Evolutionary conservation across 495 filamentous ascomycete species (phyloP).

Genomic region (Aspergillus diversus): DNA sequence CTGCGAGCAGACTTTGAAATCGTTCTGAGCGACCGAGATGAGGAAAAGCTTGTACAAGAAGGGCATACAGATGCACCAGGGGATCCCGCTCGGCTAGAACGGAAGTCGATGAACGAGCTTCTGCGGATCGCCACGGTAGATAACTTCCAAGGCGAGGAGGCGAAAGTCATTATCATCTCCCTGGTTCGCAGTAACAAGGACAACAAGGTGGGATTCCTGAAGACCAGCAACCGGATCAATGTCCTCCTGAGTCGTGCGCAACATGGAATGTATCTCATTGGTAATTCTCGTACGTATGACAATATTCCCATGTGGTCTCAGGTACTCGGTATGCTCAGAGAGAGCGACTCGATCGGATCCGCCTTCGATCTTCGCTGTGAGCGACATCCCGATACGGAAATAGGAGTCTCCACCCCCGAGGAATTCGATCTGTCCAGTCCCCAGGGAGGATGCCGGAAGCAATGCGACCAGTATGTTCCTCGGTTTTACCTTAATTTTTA

Average conservation of each 20-base stretch:
- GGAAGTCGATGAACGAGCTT: slow-evolving; percentile 19
- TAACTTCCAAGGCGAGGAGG: slow-evolving; percentile 85
- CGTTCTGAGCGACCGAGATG: slow-evolving; percentile 68
- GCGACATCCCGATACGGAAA: slow-evolving; percentile 62
- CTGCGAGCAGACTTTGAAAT: slow-evolving; percentile 61
- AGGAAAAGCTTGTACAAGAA: slow-evolving; percentile 58
- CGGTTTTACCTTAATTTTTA: background rate
- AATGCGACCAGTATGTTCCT: slow-evolving; percentile 42
- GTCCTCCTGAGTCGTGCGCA: slow-evolving; percentile 72
- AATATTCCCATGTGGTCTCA: slow-evolving; percentile 69
- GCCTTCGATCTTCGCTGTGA: slow-evolving; percentile 64
- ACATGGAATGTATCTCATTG: slow-evolving; percentile 86
- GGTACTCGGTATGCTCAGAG: slow-evolving; percentile 58
- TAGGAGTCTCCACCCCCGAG: slow-evolving; percentile 59
- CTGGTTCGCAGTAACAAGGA: slow-evolving; percentile 73
- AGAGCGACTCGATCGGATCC: slow-evolving; percentile 54
- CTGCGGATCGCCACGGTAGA: slow-evolving; percentile 77
- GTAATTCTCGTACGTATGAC: slow-evolving; percentile 63
- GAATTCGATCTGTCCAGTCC: slow-evolving; percentile 66
- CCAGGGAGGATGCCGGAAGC: slow-evolving; percentile 69
- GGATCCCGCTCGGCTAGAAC: background rate
- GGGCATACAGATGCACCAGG: slow-evolving; percentile 40
- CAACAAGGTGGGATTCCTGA: slow-evolving; percentile 69
- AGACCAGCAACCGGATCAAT: slow-evolving; percentile 78
- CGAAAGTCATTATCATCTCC: slow-evolving; percentile 76